Base-by-base conservation (phyloP, 2,329 filamentous ascomycete genomes). In the Sclerotinia trifoliorum region DNA sequence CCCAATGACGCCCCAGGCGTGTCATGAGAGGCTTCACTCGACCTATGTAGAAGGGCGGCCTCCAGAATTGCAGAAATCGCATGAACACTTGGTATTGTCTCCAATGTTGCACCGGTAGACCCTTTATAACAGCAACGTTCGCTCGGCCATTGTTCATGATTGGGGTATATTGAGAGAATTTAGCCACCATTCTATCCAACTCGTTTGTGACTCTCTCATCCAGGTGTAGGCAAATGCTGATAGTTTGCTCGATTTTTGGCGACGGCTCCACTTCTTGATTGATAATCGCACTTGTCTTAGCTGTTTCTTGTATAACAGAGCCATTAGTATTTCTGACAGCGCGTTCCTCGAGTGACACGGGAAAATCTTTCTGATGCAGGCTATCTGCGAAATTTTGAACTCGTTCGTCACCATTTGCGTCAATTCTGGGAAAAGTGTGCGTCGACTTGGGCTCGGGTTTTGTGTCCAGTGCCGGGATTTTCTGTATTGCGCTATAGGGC, bases 81-180 rank as follows among this genome's bases (percentile, higher is more conserved):
- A 67, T 52, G 26, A 67, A 44, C 0, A 44, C 3, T 55, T 67
- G 65, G 58, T 67, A 67, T 35, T 51, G 60, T 39, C 57, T 54
- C 65, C 65, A 67, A 62, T 67, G 13, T 44, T 52, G 48, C n/a
- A 44, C 65, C 44, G 65, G 65, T 13, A 67, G 32, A 8, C 48
- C 48, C 39, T 54, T 63, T n/a, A 63, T 24, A 17, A 67, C 11
- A 46, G 57, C 10, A 44, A 67, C 32, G 5, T 67, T 67, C 17
- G 17, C 29, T 19, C 57, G 57, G n/a, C 57, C 35, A 39, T 54
- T 35, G 26, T 54, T 67, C 39, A 67, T 54, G 15, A 17, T 29
- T 48, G 57, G 35, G 21, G 11, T 6, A 17, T 62, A 24, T 21
- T 29, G 46, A 6, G 56, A 62, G 3, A 19, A 32, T 29, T 42